Evolutionary conservation across 306 rosid genomes (phyloP), one percentile per base, ranked within the genome.

Genomic region (Hippophae gyantsensis): DNA sequence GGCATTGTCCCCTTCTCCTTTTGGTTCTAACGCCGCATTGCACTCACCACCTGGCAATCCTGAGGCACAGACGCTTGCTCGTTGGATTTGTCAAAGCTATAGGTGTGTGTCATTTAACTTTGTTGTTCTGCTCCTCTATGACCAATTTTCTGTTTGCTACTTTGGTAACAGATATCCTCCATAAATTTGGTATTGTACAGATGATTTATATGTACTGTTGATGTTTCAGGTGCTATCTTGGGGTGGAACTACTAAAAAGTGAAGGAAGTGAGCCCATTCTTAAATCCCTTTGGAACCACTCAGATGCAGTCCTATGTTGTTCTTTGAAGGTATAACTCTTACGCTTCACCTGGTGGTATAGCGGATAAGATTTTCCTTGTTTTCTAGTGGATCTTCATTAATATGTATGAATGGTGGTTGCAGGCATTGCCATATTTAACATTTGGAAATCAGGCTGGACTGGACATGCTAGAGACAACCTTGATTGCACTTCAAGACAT

Each of bases 381-480:
- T 60, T 51, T 13, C 13, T 32, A 10, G 61, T 13, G 56, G 13
- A 57, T 3, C 48, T 46, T 58, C 54, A 14, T 43, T 48, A 32
- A 45, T 42, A 48, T 7, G 11, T 10, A 52, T 43, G 2, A 13
- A 40, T 13, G 9, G 10, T 44, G 46, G 13, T 51, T 65, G 13
- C 85, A 92, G 99, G 86, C 96, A 66, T 42, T 82, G 80, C 95
- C 96, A 23, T 83, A 85, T 69, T 92, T 92, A 38, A 88, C 95
- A 13, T 92, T 92, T 69, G 89, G 86, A 56, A 92, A 92, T 79
- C 99, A 92, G 76, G 87, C 96, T 50, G 99, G 96, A 65, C 96
- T 92, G 42, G 99, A 92, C 82, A 83, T 92, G 99, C 96, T 92
- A 7, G 99, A 92, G 70, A 92, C 99, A 40, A 92, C 99, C 32